Conservation (phyloP, 192 early-diverging fungal species). For the Umbelopsis sp. region DNA sequence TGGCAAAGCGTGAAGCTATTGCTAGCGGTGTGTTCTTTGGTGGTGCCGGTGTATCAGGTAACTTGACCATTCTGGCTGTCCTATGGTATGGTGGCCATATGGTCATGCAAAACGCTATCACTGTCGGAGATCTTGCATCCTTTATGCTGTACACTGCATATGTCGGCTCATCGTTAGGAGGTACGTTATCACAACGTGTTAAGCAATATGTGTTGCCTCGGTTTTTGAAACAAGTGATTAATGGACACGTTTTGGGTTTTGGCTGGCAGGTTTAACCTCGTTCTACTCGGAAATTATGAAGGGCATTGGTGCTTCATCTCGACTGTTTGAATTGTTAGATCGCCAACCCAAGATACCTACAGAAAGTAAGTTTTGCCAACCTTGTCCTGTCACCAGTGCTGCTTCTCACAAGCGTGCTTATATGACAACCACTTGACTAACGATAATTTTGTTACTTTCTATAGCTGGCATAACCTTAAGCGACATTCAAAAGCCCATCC, state of each 20-base stretch:
- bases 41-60: constrained; percentile 63
- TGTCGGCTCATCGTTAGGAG: constrained; percentile 56
- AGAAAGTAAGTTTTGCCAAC: constrained; percentile 11
- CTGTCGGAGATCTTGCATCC: constrained; percentile 69
- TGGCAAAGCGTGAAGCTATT: constrained; percentile 44
- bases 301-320: constrained; percentile 63
- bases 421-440: not conserved
- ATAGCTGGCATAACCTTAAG: constrained; percentile 22
- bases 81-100: constrained; percentile 67
- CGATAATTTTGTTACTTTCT: not conserved
- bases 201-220: not conserved
- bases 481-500: constrained; percentile 48
- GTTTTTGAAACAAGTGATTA: not conserved
- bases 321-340: constrained; percentile 63
- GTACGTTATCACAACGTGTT: constrained; percentile 5
- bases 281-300: constrained; percentile 79
- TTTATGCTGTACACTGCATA: constrained; percentile 73
- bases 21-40: constrained; percentile 69
- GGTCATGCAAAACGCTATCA: constrained; percentile 60
- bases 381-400: no score
- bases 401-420: not conserved
- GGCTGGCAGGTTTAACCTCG: constrained; percentile 52
- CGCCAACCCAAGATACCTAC: constrained; percentile 37
- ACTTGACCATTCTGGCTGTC: constrained; percentile 64
- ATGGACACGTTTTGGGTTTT: not conserved